A percentile compares a stretch with the other conserved stretches of the same genome.
These are phyloP conservation scores for Styphnolobium japonicum DNA, from an alignment of 306 rosid genomes.

Conservation along the genomic window DNA sequence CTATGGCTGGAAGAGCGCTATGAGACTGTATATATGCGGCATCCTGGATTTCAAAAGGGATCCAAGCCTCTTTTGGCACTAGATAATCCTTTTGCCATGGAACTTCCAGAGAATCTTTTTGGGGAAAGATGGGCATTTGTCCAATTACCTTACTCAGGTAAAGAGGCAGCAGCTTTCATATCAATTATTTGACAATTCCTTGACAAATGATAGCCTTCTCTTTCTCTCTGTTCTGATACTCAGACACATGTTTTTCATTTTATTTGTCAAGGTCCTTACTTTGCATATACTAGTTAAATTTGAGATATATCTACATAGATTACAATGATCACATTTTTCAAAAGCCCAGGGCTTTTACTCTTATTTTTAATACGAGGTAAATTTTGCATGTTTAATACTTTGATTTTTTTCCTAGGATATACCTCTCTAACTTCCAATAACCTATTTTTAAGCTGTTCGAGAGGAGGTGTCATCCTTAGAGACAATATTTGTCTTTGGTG, in stretches of 20 bases:
- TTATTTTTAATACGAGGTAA: background rate
- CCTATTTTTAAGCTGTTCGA: slow-evolving; percentile 62
- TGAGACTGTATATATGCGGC: slow-evolving; percentile 70
- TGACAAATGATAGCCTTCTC: background rate
- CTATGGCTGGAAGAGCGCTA: slow-evolving; percentile 93
- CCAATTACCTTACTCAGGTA: slow-evolving; percentile 92
- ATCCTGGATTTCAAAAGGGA: slow-evolving; percentile 92
- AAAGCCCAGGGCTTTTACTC: background rate
- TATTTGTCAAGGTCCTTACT: background rate
- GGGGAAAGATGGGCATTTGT: slow-evolving; percentile 98
- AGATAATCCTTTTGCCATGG: slow-evolving; percentile 90
- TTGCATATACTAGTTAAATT: background rate
- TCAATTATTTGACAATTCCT: background rate
- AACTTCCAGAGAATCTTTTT: slow-evolving; percentile 85
- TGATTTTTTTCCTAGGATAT: background rate
- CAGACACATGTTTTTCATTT: background rate
- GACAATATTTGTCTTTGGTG: slow-evolving; percentile 55
- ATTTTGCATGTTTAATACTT: background rate
- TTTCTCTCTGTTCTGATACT: background rate
- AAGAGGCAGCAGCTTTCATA: background rate
- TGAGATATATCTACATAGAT: background rate
- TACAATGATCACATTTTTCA: background rate
- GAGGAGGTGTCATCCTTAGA: slow-evolving; percentile 67
- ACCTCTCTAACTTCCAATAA: slow-evolving; percentile 22
- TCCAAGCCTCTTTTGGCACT: slow-evolving; percentile 77